Conservation (phyloP, 75 land plant genomes). For the Picea glauca region DNA sequence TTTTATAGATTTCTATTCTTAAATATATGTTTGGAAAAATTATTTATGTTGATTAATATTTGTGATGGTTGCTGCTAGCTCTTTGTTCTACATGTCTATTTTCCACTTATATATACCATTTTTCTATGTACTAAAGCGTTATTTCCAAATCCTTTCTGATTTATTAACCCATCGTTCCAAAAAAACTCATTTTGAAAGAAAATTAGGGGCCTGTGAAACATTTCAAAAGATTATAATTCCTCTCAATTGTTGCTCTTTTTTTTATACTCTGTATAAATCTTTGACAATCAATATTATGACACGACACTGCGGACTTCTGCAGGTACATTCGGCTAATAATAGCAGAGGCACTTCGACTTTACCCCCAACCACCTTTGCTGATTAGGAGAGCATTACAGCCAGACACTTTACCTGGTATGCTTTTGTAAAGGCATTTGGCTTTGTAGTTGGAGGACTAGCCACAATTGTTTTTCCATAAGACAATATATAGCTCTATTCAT, state of each 20-base stretch:
- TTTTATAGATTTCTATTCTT: not conserved
- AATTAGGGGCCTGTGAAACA: not conserved
- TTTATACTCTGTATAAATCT: not conserved
- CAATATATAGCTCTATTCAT: not conserved
- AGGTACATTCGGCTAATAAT: slow-evolving; percentile 85
- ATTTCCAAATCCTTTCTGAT: not conserved
- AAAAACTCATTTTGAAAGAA: not conserved
- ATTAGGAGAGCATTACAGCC: slow-evolving; percentile 82
- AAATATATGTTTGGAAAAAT: not conserved
- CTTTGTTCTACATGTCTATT: slow-evolving; percentile 1
- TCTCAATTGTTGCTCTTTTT: not conserved
- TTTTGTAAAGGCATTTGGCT: not conserved
- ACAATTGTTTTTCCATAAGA: not conserved
- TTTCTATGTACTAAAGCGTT: not conserved
- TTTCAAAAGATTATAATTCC: not conserved
- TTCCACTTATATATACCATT: not conserved
- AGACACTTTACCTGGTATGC: slow-evolving; percentile 86
- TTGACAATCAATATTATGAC: not conserved
- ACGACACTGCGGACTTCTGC: slow-evolving; percentile 2
- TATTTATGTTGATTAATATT: not conserved
- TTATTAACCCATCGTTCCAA: not conserved
- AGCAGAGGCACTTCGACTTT: slow-evolving; percentile 88
- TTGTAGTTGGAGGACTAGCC: not conserved
- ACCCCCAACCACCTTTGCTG: slow-evolving; percentile 99
- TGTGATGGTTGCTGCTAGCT: not conserved